These are phyloP conservation scores for Pseudogymnoascus sp. DNA, from an alignment of 2,329 filamentous ascomycete genomes.

Conservation along the genomic window DNA sequence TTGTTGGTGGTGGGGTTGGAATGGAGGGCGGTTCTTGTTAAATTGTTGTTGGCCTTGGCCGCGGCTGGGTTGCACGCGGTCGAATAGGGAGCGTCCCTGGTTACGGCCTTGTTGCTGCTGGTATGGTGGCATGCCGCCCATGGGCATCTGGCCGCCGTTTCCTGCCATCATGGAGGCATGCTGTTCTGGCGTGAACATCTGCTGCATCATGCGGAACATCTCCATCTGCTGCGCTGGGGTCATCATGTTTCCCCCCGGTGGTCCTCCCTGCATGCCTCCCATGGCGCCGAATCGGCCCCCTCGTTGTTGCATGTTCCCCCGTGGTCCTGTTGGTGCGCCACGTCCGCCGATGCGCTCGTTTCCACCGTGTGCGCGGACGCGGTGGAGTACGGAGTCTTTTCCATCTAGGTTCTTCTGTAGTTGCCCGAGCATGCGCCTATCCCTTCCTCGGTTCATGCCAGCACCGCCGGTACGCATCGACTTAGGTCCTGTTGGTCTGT, in stretches of 20 bases:
- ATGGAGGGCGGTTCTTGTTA: not conserved
- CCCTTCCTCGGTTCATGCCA: conserved; percentile 46
- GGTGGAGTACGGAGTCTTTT: conserved; percentile 68
- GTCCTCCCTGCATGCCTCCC: conserved; percentile 32
- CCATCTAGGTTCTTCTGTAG: conserved; percentile 74
- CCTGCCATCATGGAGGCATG: conserved; percentile 45
- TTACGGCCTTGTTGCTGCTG: conserved; percentile 32
- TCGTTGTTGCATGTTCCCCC: conserved; percentile 37
- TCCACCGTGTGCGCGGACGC: conserved; percentile 63
- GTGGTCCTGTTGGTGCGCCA: conserved; percentile 62
- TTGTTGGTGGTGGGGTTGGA: conserved; percentile 16
- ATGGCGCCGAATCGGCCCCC: conserved; percentile 31
- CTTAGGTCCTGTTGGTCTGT: conserved; percentile 85
- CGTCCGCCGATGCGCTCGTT: conserved; percentile 72
- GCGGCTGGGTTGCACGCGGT: conserved; percentile 51
- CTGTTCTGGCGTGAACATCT: conserved; percentile 48
- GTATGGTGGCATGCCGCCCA: conserved; percentile 43
- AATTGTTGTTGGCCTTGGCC: not conserved
- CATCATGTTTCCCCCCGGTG: conserved; percentile 41
- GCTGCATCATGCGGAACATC: conserved; percentile 73
- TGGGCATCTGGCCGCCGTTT: conserved; percentile 41
- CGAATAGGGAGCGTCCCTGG: conserved; percentile 58
- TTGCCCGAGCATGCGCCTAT: conserved; percentile 78
- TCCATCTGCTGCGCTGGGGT: conserved; percentile 63
- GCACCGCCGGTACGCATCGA: conserved; percentile 72